Percentiles rank a stretch among this genome's conserved stretches.
Conservation (phyloP, 306 rosid genomes). For the Lithocarpus polystachyus region DNA sequence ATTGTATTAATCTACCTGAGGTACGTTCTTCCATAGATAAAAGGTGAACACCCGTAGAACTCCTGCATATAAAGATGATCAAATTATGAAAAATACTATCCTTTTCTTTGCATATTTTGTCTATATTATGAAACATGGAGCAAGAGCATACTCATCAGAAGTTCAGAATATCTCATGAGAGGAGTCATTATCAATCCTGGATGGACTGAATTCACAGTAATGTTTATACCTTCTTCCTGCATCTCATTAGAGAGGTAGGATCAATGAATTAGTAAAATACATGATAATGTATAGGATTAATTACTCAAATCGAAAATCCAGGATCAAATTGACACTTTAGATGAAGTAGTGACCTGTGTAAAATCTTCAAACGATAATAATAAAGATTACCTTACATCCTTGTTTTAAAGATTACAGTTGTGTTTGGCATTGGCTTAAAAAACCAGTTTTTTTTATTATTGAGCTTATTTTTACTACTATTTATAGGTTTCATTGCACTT, state of each 20-base stretch:
- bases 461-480: no score
- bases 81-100: neutral
- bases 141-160: conserved; percentile 59
- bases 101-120: neutral
- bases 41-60: conserved; percentile 55
- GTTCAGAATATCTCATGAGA: conserved; percentile 80
- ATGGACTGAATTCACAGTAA: conserved; percentile 78
- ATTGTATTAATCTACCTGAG: conserved; percentile 54
- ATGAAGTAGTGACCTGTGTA: no score
- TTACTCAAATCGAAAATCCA: no score
- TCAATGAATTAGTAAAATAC: neutral
- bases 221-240: conserved; percentile 83
- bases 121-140: neutral
- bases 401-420: neutral
- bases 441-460: no score
- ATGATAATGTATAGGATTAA: no score
- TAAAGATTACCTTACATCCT: neutral
- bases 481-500: no score
- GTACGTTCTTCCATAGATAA: conserved; percentile 74
- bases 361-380: no score
- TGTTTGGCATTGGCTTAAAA: no score
- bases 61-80: conserved; percentile 29
- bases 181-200: conserved; percentile 95
- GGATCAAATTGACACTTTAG: no score
- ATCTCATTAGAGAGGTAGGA: neutral